Base-by-base conservation (phyloP, 495 filamentous ascomycete species). In the Beverwykella pulmonaria region DNA sequence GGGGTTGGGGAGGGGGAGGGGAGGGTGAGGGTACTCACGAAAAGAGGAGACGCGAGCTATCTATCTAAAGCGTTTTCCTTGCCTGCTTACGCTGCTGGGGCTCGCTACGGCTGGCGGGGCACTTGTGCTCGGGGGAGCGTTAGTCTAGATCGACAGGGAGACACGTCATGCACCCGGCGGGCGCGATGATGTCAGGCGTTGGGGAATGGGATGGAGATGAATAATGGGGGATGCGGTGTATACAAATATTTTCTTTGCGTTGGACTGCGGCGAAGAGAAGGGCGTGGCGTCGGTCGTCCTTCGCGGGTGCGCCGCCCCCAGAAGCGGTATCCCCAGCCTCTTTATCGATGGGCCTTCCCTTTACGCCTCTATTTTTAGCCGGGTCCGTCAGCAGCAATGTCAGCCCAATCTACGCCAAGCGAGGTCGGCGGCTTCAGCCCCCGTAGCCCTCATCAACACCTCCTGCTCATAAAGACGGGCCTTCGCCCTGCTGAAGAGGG, bases 151-250 rank as follows among this genome's bases (percentile, higher is more conserved):
- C 60, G 50, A 23, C 49, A 10, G 30, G 17, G 29, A 20, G 60
- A 63, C 60, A 63, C 60, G 60, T 63, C 48, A 63, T 63, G 60
- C 49, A 46, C 60, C 20, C 20, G 59, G 60, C 60, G 26, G 30
- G 20, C 25, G 26, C 23, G 29, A 25, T 15, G 25, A 29, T 14
- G 23, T 14, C 6, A 32, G 26, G 12, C 23, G 3, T 23, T 26
- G 26, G 26, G 49, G 26, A 53, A 49, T 20, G 32, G 32, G 32
- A 34, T 5, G 12, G 32, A 34, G 6, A 12, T 5, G 32, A 34
- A 12, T 5, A 12, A 34, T 12, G 32, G 32, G 32, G 12, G 49
- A 27, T 54, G 4, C 29, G 8, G 25, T 25, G 48, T 15, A 26
- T n/a, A n/a, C n/a, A n/a, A n/a, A n/a, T n/a, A n/a, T n/a, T n/a